Evolutionary conservation across 2,329 filamentous ascomycete genomes (phyloP).

Genomic region (Alternaria triticimaculans): DNA sequence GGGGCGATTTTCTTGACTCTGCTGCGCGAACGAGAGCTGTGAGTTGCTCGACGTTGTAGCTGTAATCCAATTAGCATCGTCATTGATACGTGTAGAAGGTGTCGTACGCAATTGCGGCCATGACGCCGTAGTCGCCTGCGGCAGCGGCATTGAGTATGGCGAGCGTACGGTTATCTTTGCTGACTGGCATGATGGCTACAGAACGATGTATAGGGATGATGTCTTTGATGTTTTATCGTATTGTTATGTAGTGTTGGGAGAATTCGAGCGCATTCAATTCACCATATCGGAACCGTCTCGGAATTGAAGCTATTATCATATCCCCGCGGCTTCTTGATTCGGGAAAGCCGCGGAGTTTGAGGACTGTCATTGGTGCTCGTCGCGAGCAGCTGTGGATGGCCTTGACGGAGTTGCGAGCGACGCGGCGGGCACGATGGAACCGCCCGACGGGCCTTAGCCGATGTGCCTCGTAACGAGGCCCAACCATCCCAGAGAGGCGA

Average conservation of each 20-base stretch:
- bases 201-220: not conserved
- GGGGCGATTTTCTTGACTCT: slow-evolving; percentile 41
- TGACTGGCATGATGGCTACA: slow-evolving; percentile 19
- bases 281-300: slow-evolving; percentile 7
- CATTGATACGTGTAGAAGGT: no score
- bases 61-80: slow-evolving; percentile 12
- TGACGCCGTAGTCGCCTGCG: slow-evolving; percentile 64
- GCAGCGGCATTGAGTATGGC: slow-evolving; percentile 64
- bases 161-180: slow-evolving; percentile 38
- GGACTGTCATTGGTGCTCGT: slow-evolving; percentile 14
- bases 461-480: slow-evolving; percentile 32
- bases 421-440: not conserved
- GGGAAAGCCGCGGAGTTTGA: slow-evolving; percentile 3
- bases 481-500: not conserved
- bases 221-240: not conserved
- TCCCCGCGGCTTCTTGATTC: not conserved
- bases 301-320: not conserved
- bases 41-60: slow-evolving; percentile 47
- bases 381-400: slow-evolving; percentile 3
- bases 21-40: slow-evolving; percentile 44
- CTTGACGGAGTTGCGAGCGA: not conserved
- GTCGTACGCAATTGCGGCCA: slow-evolving; percentile 52
- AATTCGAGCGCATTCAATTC: not conserved
- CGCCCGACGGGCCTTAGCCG: not conserved
- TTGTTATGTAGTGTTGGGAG: not conserved